Evolutionary conservation across 495 filamentous ascomycete genomes (phyloP).

Genomic region (Pseudevernia furfuracea): DNA sequence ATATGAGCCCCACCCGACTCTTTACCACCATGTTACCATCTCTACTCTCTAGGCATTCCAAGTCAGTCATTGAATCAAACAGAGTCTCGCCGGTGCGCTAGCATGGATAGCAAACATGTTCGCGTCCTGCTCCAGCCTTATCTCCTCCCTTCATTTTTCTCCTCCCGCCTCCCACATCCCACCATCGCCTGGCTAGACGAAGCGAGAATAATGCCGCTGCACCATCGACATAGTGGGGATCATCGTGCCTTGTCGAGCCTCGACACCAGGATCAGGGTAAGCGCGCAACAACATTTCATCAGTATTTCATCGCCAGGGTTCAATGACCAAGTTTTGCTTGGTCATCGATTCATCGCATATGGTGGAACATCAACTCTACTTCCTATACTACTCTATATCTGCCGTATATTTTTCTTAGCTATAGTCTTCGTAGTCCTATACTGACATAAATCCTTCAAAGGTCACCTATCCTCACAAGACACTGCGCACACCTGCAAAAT

Average conservation of each 20-base stretch:
- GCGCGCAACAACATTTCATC: neutral
- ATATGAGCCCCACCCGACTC: neutral
- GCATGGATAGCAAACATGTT: neutral
- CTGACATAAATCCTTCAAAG: neutral
- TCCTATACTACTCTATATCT: neutral
- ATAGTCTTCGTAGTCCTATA: neutral
- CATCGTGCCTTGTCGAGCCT: neutral
- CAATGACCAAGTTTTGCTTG: neutral
- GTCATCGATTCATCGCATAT: neutral
- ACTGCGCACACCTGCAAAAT: neutral
- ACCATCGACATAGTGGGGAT: conserved; percentile 3
- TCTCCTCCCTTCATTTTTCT: neutral
- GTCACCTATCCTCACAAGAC: neutral
- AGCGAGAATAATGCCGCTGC: neutral
- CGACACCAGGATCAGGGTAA: neutral
- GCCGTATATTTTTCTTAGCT: neutral
- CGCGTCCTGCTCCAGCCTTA: neutral
- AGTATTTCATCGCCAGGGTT: neutral
- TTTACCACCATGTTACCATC: neutral
- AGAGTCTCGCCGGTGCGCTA: neutral
- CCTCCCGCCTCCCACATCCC: conserved; percentile 8
- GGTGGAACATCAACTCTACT: neutral
- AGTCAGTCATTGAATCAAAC: neutral
- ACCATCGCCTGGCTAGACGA: neutral
- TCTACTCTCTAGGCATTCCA: neutral